Evolutionary conservation across 2,329 filamentous ascomycete genomes (phyloP), one percentile per base, ranked within the genome.

Genomic region (Endoconidiophora laricicola): DNA sequence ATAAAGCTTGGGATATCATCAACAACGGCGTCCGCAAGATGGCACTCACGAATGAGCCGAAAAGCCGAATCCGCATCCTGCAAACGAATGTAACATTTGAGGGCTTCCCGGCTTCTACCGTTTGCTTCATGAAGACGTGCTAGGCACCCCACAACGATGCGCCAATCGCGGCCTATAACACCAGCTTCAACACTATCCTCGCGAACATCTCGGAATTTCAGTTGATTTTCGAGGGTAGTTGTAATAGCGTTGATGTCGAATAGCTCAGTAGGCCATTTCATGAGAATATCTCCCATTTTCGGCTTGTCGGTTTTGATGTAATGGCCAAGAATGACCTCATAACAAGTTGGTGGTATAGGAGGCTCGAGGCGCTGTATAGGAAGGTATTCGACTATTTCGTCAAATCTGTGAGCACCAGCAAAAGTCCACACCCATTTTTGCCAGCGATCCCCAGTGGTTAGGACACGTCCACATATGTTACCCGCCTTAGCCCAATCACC

Each of bases 381-480:
- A 26, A 98, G 84, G 58, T 83, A 80, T 36, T 83, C 74, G 4
- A 84, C 83, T 54, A 98, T 94, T 57, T 94, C 88, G 61, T 95
- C 86, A 58, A 94, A 86, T 59, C 80, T 86, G 55, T 85, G 76
- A 2, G 84, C 83, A 39, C 86, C 82, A 6, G 87, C 86, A 65
- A 98, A 98, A 0, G 78, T 81, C 78, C 84, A 93, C 4, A 93
- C 83, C 87, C 90, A 96, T 58, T 93, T 86, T 65, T 96, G 88
- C 91, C 91, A 98, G 57, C 82, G 72, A 44, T 82, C 72, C 1
- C 86, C 78, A 1, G 81, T 86, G 41, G 79, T 79, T 1, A 98
- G 70, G 0, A 95, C 88, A 59, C 81, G 86, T 12, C 82, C 84
- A 52, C 87, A 90, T 3, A 93, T 72, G 58, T 82, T 72, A 1